A percentile compares a stretch with the other conserved stretches of the same genome.
Conservation (phyloP, 2,329 filamentous ascomycete genomes). For the Fonsecaea nubica region DNA sequence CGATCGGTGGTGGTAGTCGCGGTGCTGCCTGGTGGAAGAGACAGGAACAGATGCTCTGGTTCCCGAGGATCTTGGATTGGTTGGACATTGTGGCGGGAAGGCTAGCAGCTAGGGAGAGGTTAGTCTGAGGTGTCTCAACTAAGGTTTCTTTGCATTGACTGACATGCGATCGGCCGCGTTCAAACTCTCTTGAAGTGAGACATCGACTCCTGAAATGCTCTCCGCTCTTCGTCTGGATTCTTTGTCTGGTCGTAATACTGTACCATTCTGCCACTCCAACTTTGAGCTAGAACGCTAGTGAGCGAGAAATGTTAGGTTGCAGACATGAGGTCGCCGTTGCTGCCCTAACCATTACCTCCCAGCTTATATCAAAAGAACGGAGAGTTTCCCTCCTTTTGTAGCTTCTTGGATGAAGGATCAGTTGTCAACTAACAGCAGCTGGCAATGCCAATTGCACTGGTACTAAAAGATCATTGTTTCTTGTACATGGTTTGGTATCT, state of each 20-base stretch:
- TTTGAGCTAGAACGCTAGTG: too few species aligned
- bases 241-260: too few species aligned
- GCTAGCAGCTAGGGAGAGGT: conserved; percentile 14
- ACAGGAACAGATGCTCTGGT: conserved; percentile 35
- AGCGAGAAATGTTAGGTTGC: too few species aligned
- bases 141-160: too few species aligned
- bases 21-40: conserved; percentile 32
- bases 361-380: too few species aligned
- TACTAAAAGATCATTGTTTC: conserved; percentile 27
- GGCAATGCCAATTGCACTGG: not conserved
- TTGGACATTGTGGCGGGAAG: conserved; percentile 20
- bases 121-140: not conserved
- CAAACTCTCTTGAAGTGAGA: too few species aligned
- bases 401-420: not conserved
- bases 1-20: conserved; percentile 3
- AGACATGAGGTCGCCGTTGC: too few species aligned
- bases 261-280: too few species aligned
- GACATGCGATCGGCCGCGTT: too few species aligned
- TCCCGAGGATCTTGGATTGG: conserved; percentile 33
- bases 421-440: not conserved
- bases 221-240: too few species aligned
- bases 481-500: conserved; percentile 32
- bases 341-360: too few species aligned
- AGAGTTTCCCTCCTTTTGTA: not conserved
- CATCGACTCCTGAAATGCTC: too few species aligned